Base-by-base conservation (phyloP, 2,329 filamentous ascomycete genomes). In the Cercospora sp. region DNA sequence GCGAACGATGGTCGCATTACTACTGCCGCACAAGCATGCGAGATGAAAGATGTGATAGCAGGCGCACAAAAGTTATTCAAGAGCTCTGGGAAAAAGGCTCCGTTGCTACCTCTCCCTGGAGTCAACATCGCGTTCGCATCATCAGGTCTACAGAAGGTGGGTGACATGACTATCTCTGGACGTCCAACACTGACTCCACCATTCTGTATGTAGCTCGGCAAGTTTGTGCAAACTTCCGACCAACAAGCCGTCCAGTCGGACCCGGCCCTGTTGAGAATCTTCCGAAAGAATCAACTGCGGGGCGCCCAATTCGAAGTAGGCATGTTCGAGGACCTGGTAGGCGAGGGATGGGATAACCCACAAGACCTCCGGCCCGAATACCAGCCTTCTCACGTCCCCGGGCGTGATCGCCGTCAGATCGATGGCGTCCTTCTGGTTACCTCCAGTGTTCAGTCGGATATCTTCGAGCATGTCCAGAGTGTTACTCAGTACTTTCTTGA, bases 171-270 rank as follows among this genome's bases (percentile, higher is more conserved):
- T 24, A 61, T 61, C 30, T 40, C 58, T 61, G 58, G 58, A 32
- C 43, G 58, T 61, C 58, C 58, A 61, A 7, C 32, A 61, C 58
- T 61, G 58, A 61, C 58, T 61, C 18, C 43, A 61, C 58, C 58
- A 61, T 21, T 61, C 58, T 26, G 32, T 43, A 61, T 61, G 32
- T 61, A 61, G 58, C 58, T 61, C 58, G 58, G 58, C 32, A 61
- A 61, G 58, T 61, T 61, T 61, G 58, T 61, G 58, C 58, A 61
- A 61, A 61, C 58, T 61, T 61, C 58, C 32, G 58, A 61, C 58
- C 58, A 61, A 61, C 58, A 61, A 61, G 58, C 58, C 58, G 58
- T 61, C 58, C 58, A 61, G 58, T 37, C 58, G 32, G 58, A 61
- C 58, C 58, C 58, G 32, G 58, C n/a, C 40, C 3, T 61, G 58